phyloP scores from a whole-genome alignment of 2,329 filamentous ascomycete species.

The Hymenoscyphus linearis region DNA sequence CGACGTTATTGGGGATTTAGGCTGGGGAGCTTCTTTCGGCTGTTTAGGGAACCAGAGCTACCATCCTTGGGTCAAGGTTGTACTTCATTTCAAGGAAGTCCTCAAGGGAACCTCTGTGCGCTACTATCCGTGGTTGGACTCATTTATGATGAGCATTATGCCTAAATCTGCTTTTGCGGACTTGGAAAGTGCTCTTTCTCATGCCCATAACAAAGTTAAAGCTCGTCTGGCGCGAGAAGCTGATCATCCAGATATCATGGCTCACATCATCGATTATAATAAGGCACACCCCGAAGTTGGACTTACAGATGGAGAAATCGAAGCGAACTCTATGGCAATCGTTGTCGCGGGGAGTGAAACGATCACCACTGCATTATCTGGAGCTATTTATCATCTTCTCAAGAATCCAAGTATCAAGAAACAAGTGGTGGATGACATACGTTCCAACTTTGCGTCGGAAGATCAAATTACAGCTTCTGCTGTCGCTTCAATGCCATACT shows the following conservation, averaged over 20 bases:
- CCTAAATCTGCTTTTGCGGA: background rate
- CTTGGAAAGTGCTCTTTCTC: conserved; percentile 1
- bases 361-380: conserved; percentile 17
- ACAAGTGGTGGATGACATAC: conserved; percentile 37
- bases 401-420: conserved; percentile 29
- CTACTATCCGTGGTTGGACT: conserved; percentile 2
- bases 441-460: conserved; percentile 32
- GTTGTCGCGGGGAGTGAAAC: conserved; percentile 21
- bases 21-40: conserved; percentile 38
- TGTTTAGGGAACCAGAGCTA: conserved; percentile 27
- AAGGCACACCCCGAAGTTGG: conserved; percentile 17
- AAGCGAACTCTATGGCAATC: conserved; percentile 7
- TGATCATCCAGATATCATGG: conserved; percentile 7
- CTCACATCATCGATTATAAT: conserved; percentile 11
- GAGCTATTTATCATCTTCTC: conserved; percentile 21
- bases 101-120: background rate
- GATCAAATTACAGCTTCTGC: conserved; percentile 36
- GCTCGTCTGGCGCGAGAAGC: conserved; percentile 3
- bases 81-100: background rate
- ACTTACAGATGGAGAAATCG: conserved; percentile 15
- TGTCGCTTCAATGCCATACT: conserved; percentile 33
- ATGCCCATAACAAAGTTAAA: conserved; percentile 6
- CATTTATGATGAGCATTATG: conserved; percentile 1
- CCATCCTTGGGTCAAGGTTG: conserved; percentile 23
- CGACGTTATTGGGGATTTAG: conserved; percentile 39